phyloP scores from a whole-genome alignment of 495 filamentous ascomycete genomes.

The Penicillium malachiteum region DNA sequence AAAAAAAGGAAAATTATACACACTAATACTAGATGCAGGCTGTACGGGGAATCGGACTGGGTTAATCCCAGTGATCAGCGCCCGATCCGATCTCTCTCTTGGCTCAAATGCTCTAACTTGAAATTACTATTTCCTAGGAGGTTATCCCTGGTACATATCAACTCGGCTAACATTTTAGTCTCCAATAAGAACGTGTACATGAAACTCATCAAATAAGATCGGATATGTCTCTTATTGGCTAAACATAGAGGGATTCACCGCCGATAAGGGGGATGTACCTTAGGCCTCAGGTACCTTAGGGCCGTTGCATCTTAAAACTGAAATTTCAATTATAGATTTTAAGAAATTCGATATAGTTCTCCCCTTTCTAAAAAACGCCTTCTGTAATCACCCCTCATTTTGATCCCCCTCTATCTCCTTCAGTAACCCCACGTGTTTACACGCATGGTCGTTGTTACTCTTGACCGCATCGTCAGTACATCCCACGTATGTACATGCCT shows the following conservation, averaged over 20 bases:
- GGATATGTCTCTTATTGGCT: constrained; percentile 1
- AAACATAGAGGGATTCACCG: background rate
- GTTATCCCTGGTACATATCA: no score
- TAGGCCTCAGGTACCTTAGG: background rate
- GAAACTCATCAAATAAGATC: no score
- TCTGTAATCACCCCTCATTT: background rate
- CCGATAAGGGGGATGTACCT: constrained; percentile 5
- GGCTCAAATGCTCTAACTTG: background rate
- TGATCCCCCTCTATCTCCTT: background rate
- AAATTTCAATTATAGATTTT: no score
- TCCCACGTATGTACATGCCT: background rate
- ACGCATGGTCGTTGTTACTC: constrained; percentile 13
- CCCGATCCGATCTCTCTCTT: constrained; percentile 10
- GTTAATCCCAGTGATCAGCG: constrained; percentile 15
- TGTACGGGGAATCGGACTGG: constrained; percentile 11
- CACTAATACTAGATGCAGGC: background rate
- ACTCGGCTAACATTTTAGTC: no score
- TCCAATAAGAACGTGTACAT: no score
- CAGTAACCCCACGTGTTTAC: constrained; percentile 14
- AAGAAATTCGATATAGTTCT: no score
- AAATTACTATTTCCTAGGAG: no score
- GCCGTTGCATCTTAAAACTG: constrained; percentile 11
- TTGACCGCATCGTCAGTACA: constrained; percentile 9
- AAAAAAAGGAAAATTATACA: background rate
- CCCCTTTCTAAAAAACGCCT: no score